Evolutionary conservation across 2,329 filamentous ascomycete genomes (phyloP), one percentile per base, ranked within the genome.

Genomic region (Passalora sequoiae): DNA sequence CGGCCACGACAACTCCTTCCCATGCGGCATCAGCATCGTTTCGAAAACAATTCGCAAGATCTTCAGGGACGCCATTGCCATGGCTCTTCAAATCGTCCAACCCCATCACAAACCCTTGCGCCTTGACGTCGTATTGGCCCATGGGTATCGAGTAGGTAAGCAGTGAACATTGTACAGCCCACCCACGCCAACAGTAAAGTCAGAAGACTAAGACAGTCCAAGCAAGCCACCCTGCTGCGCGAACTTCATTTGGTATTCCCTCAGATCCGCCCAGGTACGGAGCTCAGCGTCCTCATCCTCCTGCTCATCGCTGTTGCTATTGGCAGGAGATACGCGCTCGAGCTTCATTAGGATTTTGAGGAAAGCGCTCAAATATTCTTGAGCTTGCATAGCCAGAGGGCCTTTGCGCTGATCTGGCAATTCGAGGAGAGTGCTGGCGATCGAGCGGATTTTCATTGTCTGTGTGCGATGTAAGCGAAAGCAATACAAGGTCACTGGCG

Each of bases 391-490:
- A 12, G 74, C 72, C 1, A 77, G 60, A 16, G 68, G 68, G 27
- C 75, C 71, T 56, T 76, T 76, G 19, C 72, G 66, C 30, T 72
- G 66, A 37, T 73, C 70, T 2, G 78, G 76, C 1, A 73, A 69
- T 49, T 85, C 80, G 37, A 94, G 76, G 6, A 94, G 73, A 0
- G 87, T 92, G 20, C 83, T 84, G 1, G 87, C 87, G 28, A 94
- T 84, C 59, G 86, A 83, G 7, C 87, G 84, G 54, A 94, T 86
- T 70, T 94, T 94, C 69, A 80, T 80, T 58, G 86, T 87, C 76
- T 80, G 62, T 17, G 13, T 36, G 7, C 12, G 31, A n/a, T 20
- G 30, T 33, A 33, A 33, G 30, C 30, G 15, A 19, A 19, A 10
- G 30, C 30, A 19, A 15, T n/a, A n/a, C n/a, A n/a, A n/a, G n/a